Evolutionary conservation across 2,329 filamentous ascomycete species (phyloP).

Genomic region (Hypoxylon sp.): DNA sequence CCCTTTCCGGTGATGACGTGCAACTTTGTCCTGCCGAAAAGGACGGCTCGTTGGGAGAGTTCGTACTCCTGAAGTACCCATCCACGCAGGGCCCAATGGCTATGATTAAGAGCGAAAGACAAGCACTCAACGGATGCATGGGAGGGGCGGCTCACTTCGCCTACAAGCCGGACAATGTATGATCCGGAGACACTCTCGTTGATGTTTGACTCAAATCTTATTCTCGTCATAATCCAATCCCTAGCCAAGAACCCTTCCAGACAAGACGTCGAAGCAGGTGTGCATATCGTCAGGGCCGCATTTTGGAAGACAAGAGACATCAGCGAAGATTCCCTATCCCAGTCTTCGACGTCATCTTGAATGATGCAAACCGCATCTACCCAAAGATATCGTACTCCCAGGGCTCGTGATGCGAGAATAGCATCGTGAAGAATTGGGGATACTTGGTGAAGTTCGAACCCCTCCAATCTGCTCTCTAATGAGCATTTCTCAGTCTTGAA

Average conservation of each 20-base stretch:
- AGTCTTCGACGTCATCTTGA: slow-evolving; percentile 36
- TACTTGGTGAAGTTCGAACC: slow-evolving; percentile 14
- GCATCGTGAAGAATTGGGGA: slow-evolving; percentile 25
- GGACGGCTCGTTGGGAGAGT: slow-evolving; percentile 14
- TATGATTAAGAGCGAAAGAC: slow-evolving; percentile 2
- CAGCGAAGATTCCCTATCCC: slow-evolving; percentile 32
- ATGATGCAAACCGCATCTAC: slow-evolving; percentile 39
- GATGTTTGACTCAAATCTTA: slow-evolving; percentile 10
- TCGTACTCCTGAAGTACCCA: slow-evolving; percentile 32
- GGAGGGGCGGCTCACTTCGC: slow-evolving; percentile 5
- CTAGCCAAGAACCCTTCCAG: slow-evolving; percentile 23
- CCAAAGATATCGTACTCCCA: slow-evolving; percentile 36
- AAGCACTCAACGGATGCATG: slow-evolving; percentile 8
- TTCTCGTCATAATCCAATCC: slow-evolving; percentile 8
- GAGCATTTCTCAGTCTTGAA: slow-evolving; percentile 22
- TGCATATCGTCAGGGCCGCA: slow-evolving; percentile 22
- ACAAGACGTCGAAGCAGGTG: slow-evolving; percentile 26
- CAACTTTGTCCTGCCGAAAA: slow-evolving; percentile 24
- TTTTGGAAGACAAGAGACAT: slow-evolving; percentile 31
- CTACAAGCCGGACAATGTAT: slow-evolving; percentile 19
- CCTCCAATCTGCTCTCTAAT: neutral
- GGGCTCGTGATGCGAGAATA: slow-evolving; percentile 15
- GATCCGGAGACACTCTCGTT: slow-evolving; percentile 17
- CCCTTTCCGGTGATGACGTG: slow-evolving; percentile 21
- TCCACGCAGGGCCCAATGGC: slow-evolving; percentile 21